Base-by-base conservation (phyloP, 441 rosid species). In the Erysimum cheiri region DNA sequence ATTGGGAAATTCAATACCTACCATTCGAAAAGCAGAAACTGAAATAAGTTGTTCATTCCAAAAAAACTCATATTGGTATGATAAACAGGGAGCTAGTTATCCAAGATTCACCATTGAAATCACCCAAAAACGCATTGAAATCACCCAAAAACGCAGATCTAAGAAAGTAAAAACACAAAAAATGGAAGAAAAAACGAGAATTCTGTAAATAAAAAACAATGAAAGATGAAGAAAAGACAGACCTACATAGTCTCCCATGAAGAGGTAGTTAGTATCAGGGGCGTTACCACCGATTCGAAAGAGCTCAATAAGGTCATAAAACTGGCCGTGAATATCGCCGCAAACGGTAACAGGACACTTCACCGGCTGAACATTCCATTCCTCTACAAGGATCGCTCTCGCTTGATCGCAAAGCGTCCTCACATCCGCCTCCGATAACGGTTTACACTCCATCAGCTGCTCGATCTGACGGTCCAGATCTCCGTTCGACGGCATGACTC, bases 201-300 rank as follows among this genome's bases (percentile, higher is more conserved):
- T n/a, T n/a, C n/a, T n/a, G n/a, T n/a, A 28, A 19, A 43, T 11
- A 4, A 24, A 8, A 10, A 71, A 19, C 9, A 22, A 22, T 22
- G 44, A 36, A 15, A 24, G 50, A 5, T 1, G 55, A 46, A 33
- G 68, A 47, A 22, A 31, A 41, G 59, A 72, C 97, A 56, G 69
- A 88, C 99, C 99, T 69, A 95, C 99, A 73, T 95, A 95, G 69
- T 95, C 99, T 15, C 99, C 99, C 99, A 95, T 95, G 75, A 95
- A 95, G 78, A 95, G 96, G 71, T 95, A 95, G 70, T 95, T 95
- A 7, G 99, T 95, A 61, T 95, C 97, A 3, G 99, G 99, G 4
- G 98, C 78, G 75, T 85, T 88, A 75, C 99, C 99, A 24, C 99
- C 99, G 56, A 95, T 95, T 55, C 89, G 78, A 71, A 95, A 95